A percentile compares a stretch with the other conserved stretches of the same genome.
phyloP scores from a whole-genome alignment of 2,329 filamentous ascomycete species.

The Talaromyces sp. region DNA sequence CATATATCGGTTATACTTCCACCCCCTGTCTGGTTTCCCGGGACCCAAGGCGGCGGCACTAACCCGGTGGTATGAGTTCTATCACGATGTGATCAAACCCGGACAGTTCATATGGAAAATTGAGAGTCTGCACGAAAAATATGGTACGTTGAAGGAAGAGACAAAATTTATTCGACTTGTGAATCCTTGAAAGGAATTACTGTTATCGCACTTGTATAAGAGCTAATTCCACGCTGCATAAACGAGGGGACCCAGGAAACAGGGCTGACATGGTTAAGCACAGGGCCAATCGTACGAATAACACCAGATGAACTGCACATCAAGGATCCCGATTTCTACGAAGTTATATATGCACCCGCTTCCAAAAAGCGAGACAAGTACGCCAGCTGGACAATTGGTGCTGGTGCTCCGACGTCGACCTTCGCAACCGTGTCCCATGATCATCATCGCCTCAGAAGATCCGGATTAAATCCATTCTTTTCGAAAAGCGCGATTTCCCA shows the following conservation, averaged over 20 bases:
- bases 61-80: conserved; percentile 34
- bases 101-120: conserved; percentile 38
- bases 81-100: conserved; percentile 33
- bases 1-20: conserved; percentile 34
- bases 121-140: conserved; percentile 33
- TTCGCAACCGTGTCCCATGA: conserved; percentile 25
- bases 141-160: conserved; percentile 26
- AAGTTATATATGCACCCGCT: conserved; percentile 31
- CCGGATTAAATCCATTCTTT: conserved; percentile 24
- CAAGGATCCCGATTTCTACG: conserved; percentile 33
- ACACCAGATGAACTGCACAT: conserved; percentile 36
- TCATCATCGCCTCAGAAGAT: conserved; percentile 27
- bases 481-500: conserved; percentile 30
- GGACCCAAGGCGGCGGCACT: conserved; percentile 34
- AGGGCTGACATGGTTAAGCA: background rate
- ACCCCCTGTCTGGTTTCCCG: conserved; percentile 32
- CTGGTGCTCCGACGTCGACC: conserved; percentile 22
- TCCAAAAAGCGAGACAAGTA: conserved; percentile 31
- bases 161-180: background rate
- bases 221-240: background rate
- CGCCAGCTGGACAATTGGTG: conserved; percentile 23
- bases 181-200: background rate
- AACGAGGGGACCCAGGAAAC: background rate
- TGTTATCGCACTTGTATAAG: background rate
- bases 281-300: conserved; percentile 36